phyloP scores from a whole-genome alignment of 768 basidiomycete genomes.

The Tricholoma bakamatsutake region DNA sequence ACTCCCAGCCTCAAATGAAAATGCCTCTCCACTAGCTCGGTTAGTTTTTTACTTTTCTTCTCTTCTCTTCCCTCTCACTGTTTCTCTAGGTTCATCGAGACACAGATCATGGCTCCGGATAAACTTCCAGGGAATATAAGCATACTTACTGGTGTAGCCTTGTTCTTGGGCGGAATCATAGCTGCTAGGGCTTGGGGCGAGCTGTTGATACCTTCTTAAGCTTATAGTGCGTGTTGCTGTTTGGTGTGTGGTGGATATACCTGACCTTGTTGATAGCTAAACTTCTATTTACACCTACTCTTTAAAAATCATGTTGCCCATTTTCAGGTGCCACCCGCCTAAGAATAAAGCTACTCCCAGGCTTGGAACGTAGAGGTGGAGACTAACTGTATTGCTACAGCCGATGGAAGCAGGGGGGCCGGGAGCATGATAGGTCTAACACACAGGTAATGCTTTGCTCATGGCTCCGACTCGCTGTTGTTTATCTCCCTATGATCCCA shows the following conservation, averaged over 20 bases:
- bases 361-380: conserved; percentile 26
- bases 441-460: not conserved
- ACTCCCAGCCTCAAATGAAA: conserved; percentile 55
- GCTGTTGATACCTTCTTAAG: conserved; percentile 60
- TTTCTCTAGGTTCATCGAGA: conserved; percentile 40
- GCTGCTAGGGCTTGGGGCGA: conserved; percentile 76
- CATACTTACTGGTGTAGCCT: conserved; percentile 54
- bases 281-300: too few relatives aligned
- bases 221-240: too few relatives aligned
- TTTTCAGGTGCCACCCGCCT: too few relatives aligned
- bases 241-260: too few relatives aligned
- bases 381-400: conserved; percentile 23
- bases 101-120: conserved; percentile 67
- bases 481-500: conserved; percentile 6
- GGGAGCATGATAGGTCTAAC: conserved; percentile 23
- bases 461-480: not conserved
- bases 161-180: conserved; percentile 69
- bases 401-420: conserved; percentile 18
- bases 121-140: conserved; percentile 72
- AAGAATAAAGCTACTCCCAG: too few relatives aligned
- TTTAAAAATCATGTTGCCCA: too few relatives aligned
- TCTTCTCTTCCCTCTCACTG: not conserved
- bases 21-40: conserved; percentile 59
- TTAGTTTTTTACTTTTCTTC: conserved; percentile 20
- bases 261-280: too few relatives aligned